These are phyloP conservation scores for Drechmeria coniospora DNA, from an alignment of 2,329 filamentous ascomycete genomes.

Conservation along the genomic window DNA sequence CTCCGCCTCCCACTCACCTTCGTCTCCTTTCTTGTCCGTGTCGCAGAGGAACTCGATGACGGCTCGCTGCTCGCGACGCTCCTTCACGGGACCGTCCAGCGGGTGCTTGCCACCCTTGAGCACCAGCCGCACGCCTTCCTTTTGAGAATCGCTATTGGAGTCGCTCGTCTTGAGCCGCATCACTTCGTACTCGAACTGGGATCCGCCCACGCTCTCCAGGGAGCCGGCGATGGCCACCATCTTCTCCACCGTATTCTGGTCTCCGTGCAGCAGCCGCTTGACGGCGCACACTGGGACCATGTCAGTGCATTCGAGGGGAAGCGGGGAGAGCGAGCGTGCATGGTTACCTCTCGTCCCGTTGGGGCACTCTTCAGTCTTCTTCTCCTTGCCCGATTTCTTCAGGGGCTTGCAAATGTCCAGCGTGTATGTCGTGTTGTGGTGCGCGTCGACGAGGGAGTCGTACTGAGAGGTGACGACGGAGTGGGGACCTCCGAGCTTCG, in stretches of 20 bases:
- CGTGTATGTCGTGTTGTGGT: conserved; percentile 62
- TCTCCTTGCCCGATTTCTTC: conserved; percentile 40
- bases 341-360: conserved; percentile 49
- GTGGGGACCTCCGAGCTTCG: conserved; percentile 49
- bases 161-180: conserved; percentile 50
- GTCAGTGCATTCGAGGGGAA: not conserved
- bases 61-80: conserved; percentile 50
- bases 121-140: conserved; percentile 57
- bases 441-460: conserved; percentile 33
- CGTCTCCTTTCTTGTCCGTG: conserved; percentile 52
- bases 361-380: conserved; percentile 47
- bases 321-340: not conserved
- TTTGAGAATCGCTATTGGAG: conserved; percentile 46
- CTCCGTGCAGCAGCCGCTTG: conserved; percentile 37
- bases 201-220: conserved; percentile 41
- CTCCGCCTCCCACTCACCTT: conserved; percentile 47
- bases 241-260: conserved; percentile 32
- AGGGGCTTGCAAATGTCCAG: conserved; percentile 61
- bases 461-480: conserved; percentile 46
- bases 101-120: conserved; percentile 44
- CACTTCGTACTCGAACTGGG: conserved; percentile 47
- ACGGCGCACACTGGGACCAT: conserved; percentile 55
- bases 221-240: conserved; percentile 64
- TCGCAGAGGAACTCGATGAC: conserved; percentile 81
- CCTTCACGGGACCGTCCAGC: conserved; percentile 32